Evolutionary conservation across 345 rosid species (phyloP).

Genomic region (Reutealis trisperma): DNA sequence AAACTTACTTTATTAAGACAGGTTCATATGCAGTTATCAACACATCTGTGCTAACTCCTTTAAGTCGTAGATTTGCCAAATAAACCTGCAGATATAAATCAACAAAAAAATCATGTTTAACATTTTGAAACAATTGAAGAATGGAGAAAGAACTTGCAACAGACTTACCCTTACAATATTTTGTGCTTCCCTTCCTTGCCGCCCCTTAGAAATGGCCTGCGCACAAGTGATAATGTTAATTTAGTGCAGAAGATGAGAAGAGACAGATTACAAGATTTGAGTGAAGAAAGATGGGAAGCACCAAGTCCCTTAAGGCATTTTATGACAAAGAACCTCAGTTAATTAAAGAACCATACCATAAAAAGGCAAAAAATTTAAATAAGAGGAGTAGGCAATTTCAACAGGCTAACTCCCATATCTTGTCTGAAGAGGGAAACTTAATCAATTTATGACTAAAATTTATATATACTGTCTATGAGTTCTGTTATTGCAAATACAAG

Average conservation of each 20-base stretch:
- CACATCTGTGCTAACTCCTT: slow-evolving; percentile 74
- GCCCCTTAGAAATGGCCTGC: slow-evolving; percentile 79
- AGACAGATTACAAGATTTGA: not conserved
- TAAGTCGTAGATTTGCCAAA: slow-evolving; percentile 77
- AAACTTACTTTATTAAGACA: slow-evolving; percentile 58
- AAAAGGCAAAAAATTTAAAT: not conserved
- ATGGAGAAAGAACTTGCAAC: slow-evolving; percentile 10
- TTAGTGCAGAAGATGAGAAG: slow-evolving; percentile 9
- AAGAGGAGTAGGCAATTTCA: not conserved
- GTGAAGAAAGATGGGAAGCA: not conserved
- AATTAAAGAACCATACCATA: not conserved
- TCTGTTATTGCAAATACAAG: not conserved
- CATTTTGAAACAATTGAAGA: slow-evolving; percentile 16
- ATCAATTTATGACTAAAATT: not conserved
- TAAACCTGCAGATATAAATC: slow-evolving; percentile 51
- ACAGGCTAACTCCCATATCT: not conserved
- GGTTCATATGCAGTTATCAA: slow-evolving; percentile 76
- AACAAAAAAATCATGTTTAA: slow-evolving; percentile 2
- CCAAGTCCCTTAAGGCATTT: not conserved
- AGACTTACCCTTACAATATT: slow-evolving; percentile 60
- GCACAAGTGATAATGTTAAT: slow-evolving; percentile 8
- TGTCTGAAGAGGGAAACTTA: not conserved
- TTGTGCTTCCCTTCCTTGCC: slow-evolving; percentile 93
- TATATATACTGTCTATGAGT: too few relatives aligned
- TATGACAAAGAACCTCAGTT: not conserved